These are phyloP conservation scores for Boletus rubropictus DNA, from an alignment of 768 basidiomycete species.

Conservation along the genomic window DNA sequence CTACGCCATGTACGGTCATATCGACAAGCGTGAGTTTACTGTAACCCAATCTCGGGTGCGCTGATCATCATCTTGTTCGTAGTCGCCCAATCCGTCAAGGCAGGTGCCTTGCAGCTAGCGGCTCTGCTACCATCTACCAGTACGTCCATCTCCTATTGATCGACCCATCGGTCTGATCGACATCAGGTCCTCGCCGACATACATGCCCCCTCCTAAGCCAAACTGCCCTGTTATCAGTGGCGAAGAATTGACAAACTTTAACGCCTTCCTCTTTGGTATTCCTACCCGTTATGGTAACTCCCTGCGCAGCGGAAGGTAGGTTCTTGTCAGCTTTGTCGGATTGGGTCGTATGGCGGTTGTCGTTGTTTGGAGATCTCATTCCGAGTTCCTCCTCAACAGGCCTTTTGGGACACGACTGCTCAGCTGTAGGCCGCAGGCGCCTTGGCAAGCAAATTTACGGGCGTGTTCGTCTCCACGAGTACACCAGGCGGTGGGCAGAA, in stretches of 20 bases:
- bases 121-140: slow-evolving; percentile 51
- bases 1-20: slow-evolving; percentile 71
- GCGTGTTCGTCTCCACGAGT: slow-evolving; percentile 70
- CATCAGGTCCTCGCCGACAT: slow-evolving; percentile 56
- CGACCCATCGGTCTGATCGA: background rate
- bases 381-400: slow-evolving; percentile 35
- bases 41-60: background rate
- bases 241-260: slow-evolving; percentile 16
- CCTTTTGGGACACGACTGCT: slow-evolving; percentile 75
- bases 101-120: slow-evolving; percentile 46
- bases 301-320: slow-evolving; percentile 58
- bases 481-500: slow-evolving; percentile 75
- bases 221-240: slow-evolving; percentile 37
- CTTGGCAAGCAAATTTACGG: slow-evolving; percentile 68
- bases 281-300: slow-evolving; percentile 42
- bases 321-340: background rate
- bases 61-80: slow-evolving; percentile 7
- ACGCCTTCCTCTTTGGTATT: slow-evolving; percentile 42
- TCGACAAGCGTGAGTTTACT: slow-evolving; percentile 51
- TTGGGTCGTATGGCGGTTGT: no score
- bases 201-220: slow-evolving; percentile 64
- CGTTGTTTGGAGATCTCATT: slow-evolving; percentile 6
- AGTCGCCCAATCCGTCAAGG: slow-evolving; percentile 60
- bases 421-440: slow-evolving; percentile 53
- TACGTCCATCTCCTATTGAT: slow-evolving; percentile 28